Evolutionary conservation across 23 red algal species (phyloP).

Genomic region (Gracilaria gracilis): DNA sequence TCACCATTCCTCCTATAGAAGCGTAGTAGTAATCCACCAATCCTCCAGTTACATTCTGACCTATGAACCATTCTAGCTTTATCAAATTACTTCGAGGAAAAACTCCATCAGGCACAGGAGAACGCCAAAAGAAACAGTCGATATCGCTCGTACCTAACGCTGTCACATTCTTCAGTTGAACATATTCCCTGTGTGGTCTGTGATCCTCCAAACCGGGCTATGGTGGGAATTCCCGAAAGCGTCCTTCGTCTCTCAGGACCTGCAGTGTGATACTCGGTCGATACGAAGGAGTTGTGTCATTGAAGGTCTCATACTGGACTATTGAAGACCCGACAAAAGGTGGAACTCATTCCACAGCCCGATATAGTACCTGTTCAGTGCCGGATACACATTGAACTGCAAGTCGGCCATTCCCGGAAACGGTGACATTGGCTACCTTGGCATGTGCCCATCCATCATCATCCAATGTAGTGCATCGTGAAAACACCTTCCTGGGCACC

Average conservation of each 20-base stretch:
- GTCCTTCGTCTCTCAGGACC: slow-evolving; percentile 9
- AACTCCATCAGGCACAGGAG: background rate
- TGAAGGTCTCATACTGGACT: background rate
- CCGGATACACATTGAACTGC: background rate
- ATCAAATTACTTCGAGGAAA: background rate
- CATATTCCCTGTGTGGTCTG: background rate
- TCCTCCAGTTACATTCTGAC: slow-evolving; percentile 7
- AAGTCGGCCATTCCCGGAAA: background rate
- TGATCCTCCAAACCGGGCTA: slow-evolving; percentile 1
- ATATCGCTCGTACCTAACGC: background rate
- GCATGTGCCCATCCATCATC: background rate
- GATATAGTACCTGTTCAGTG: background rate
- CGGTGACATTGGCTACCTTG: background rate
- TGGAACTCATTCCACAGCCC: background rate
- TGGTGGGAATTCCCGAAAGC: background rate
- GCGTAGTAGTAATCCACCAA: background rate
- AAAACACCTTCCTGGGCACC: background rate
- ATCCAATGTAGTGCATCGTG: background rate
- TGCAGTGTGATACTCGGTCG: background rate
- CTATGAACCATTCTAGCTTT: background rate
- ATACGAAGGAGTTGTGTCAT: background rate
- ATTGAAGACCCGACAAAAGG: background rate
- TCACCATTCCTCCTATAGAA: background rate
- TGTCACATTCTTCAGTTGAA: slow-evolving; percentile 2
- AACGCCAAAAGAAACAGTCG: background rate